These are phyloP conservation scores for Ogataea zsoltii DNA, from an alignment of 805 yeast species.

Conservation along the genomic window DNA sequence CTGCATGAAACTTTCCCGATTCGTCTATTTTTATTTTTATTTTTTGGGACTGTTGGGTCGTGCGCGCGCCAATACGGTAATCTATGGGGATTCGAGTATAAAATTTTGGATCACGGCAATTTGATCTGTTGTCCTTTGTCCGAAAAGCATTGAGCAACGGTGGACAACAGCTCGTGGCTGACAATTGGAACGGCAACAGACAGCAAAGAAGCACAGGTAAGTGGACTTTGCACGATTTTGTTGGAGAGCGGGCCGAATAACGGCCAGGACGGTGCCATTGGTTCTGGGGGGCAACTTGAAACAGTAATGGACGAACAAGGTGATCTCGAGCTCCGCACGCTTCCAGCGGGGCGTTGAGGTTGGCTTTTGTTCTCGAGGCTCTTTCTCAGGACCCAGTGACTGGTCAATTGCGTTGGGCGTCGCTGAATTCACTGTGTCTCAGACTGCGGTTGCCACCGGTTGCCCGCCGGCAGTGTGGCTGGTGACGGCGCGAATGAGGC, in stretches of 20 bases:
- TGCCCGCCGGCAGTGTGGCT: too few species aligned
- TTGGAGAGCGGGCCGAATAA: background rate
- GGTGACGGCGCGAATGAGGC: too few species aligned
- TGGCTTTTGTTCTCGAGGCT: too few species aligned
- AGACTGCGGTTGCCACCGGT: too few species aligned
- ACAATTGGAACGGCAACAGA: too few species aligned
- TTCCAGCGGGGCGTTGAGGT: too few species aligned
- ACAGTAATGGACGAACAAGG: background rate
- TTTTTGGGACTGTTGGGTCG: background rate
- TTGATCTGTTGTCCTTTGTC: conserved; percentile 15
- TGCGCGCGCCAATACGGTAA: background rate
- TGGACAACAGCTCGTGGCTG: background rate
- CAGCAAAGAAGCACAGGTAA: background rate
- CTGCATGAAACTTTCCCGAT: background rate
- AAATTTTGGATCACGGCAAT: conserved; percentile 4
- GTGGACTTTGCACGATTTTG: background rate
- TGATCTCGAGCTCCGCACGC: background rate
- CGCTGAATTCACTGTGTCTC: too few species aligned
- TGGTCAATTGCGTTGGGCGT: too few species aligned
- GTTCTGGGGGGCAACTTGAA: background rate
- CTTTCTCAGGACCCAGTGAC: too few species aligned
- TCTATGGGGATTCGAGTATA: background rate
- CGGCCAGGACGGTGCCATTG: background rate
- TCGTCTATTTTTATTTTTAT: background rate
- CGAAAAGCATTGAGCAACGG: background rate